These are phyloP conservation scores for Cyberlindnera mycetangii DNA, from an alignment of 805 yeast genomes.

Conservation along the genomic window DNA sequence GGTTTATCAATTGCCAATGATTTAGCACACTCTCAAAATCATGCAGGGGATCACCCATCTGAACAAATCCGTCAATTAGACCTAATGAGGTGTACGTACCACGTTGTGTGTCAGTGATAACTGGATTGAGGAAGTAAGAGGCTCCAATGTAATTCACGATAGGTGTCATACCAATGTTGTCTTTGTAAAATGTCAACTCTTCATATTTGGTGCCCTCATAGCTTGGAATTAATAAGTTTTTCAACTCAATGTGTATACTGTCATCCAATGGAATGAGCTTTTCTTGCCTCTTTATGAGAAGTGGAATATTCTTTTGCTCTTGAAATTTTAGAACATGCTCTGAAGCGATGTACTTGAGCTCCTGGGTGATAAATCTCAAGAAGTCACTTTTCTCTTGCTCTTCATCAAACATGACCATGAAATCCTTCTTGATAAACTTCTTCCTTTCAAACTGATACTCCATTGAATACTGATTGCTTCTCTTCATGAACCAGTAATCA, in stretches of 20 bases:
- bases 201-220: slow-evolving; percentile 15
- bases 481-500: slow-evolving; percentile 18
- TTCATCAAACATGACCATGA: background rate
- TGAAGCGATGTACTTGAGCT: slow-evolving; percentile 13
- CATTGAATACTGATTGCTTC: slow-evolving; percentile 14
- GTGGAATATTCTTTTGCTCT: background rate
- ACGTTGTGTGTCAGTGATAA: background rate
- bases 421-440: background rate
- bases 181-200: slow-evolving; percentile 17
- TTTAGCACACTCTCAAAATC: slow-evolving; percentile 15
- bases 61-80: slow-evolving; percentile 6
- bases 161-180: slow-evolving; percentile 14
- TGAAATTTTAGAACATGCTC: slow-evolving; percentile 12
- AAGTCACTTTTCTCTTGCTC: slow-evolving; percentile 1
- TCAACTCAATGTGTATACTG: slow-evolving; percentile 7
- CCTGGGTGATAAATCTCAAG: slow-evolving; percentile 12
- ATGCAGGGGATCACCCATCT: slow-evolving; percentile 8
- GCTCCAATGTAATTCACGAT: slow-evolving; percentile 15
- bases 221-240: slow-evolving; percentile 13
- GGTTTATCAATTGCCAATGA: slow-evolving; percentile 17
- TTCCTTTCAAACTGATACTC: slow-evolving; percentile 11
- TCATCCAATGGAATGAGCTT: slow-evolving; percentile 9
- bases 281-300: slow-evolving; percentile 8
- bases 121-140: slow-evolving; percentile 8
- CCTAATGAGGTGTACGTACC: slow-evolving; percentile 12